These are phyloP conservation scores for Penicillium sp. DNA, from an alignment of 2,329 filamentous ascomycete species.

Conservation along the genomic window DNA sequence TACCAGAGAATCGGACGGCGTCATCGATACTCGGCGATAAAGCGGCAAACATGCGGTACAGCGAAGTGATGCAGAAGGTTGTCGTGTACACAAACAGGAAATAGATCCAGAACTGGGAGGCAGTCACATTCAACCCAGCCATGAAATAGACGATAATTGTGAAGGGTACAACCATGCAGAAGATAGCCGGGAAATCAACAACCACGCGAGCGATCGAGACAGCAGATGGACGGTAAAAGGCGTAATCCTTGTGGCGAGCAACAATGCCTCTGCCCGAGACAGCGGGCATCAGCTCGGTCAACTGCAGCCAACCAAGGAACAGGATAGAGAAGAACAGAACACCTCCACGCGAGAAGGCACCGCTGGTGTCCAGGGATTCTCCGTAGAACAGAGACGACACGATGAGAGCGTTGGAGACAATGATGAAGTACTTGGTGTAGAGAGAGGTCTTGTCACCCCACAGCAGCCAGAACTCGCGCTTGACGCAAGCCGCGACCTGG, in stretches of 20 bases:
- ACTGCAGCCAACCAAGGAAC: constrained; percentile 65
- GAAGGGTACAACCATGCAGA: constrained; percentile 57
- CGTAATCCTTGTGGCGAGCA: constrained; percentile 62
- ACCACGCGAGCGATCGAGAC: constrained; percentile 58
- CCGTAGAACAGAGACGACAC: constrained; percentile 76
- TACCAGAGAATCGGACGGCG: constrained; percentile 60
- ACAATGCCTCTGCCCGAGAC: constrained; percentile 66
- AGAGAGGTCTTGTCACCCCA: constrained; percentile 69
- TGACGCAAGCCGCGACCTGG: constrained; percentile 59
- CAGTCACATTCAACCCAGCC: constrained; percentile 53
- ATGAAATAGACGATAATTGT: constrained; percentile 63
- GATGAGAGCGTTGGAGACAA: constrained; percentile 67
- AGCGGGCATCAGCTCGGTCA: constrained; percentile 73
- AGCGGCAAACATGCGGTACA: constrained; percentile 63
- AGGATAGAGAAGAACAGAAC: constrained; percentile 62
- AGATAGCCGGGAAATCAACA: constrained; percentile 58
- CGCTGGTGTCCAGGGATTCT: constrained; percentile 53
- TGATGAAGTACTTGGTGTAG: constrained; percentile 74
- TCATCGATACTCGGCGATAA: constrained; percentile 61
- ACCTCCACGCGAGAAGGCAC: constrained; percentile 60
- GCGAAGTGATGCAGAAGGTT: constrained; percentile 57
- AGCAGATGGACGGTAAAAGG: constrained; percentile 65
- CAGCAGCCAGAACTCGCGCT: constrained; percentile 73
- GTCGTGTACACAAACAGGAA: constrained; percentile 60
- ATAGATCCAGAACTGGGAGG: constrained; percentile 62